These are phyloP conservation scores for Grosmannia penicillata DNA, from an alignment of 2,329 filamentous ascomycete species.

Conservation along the genomic window DNA sequence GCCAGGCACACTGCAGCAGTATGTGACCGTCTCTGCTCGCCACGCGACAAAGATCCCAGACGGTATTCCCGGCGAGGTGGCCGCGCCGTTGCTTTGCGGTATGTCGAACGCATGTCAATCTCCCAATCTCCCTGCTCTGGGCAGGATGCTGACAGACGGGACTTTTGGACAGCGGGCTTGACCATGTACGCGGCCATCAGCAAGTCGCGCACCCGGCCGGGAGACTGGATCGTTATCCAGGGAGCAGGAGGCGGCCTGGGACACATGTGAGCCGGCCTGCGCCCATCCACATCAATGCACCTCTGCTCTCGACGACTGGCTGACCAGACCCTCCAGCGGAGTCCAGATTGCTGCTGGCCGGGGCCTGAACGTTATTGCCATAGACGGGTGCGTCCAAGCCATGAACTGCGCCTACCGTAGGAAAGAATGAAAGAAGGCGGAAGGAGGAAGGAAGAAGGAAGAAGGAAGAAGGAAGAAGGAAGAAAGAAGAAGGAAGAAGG, in stretches of 20 bases:
- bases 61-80: conserved; percentile 1
- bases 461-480: too few species aligned
- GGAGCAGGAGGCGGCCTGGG: conserved; percentile 2
- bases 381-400: conserved; percentile 1
- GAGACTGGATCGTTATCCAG: conserved; percentile 2
- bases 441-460: too few species aligned
- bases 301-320: background rate
- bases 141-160: background rate
- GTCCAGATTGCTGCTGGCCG: conserved; percentile 1
- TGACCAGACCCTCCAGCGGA: background rate
- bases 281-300: background rate
- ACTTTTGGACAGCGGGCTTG: background rate
- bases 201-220: background rate
- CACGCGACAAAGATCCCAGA: conserved; percentile 1
- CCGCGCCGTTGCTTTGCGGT: conserved; percentile 5
- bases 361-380: conserved; percentile 4
- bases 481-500: too few species aligned
- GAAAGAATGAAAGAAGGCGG: too few species aligned
- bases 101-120: background rate
- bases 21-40: background rate
- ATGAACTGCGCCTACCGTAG: background rate
- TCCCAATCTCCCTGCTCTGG: too few species aligned
- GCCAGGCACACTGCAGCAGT: conserved; percentile 5
- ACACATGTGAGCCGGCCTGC: background rate
- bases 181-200: conserved; percentile 3